Evolutionary conservation across 2,329 filamentous ascomycete genomes (phyloP).

Genomic region (Beauveria brongniartii): DNA sequence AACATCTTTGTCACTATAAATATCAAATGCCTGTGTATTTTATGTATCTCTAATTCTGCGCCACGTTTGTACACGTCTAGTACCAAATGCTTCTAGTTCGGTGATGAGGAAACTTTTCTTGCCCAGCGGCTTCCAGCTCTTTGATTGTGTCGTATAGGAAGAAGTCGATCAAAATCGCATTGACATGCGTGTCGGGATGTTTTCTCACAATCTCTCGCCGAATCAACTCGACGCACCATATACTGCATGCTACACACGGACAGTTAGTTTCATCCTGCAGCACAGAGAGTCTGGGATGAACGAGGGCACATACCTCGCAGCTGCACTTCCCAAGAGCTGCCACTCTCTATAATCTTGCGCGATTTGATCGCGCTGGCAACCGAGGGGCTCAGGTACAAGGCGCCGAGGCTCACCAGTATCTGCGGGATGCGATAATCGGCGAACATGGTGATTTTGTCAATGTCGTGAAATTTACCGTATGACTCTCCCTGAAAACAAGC

Average conservation of each 20-base stretch:
- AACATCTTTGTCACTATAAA: background rate
- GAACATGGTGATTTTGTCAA: conserved; percentile 96
- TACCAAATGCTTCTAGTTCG: conserved; percentile 94
- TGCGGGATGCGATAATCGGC: conserved; percentile 96
- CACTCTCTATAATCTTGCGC: conserved; percentile 58
- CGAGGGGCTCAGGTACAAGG: conserved; percentile 74
- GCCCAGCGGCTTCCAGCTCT: conserved; percentile 58
- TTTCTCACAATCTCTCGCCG: conserved; percentile 66
- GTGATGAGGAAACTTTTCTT: conserved; percentile 64
- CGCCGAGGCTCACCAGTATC: conserved; percentile 76
- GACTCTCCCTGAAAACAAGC: conserved; percentile 80
- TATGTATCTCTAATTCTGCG: background rate
- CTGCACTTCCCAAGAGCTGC: conserved; percentile 76
- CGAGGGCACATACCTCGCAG: conserved; percentile 54
- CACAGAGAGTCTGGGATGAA: background rate
- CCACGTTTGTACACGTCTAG: conserved; percentile 30
- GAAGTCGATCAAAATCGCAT: conserved; percentile 93
- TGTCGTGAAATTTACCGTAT: conserved; percentile 78
- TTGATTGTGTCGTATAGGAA: conserved; percentile 96
- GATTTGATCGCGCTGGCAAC: conserved; percentile 63
- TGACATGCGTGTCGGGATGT: conserved; percentile 65
- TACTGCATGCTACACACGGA: conserved; percentile 61
- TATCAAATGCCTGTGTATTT: background rate
- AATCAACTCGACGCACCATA: conserved; percentile 92
- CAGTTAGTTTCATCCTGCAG: conserved; percentile 1